Percentiles rank a stretch among this genome's conserved stretches.
These are phyloP conservation scores for Glomus cerebriforme DNA, from an alignment of 192 early-diverging fungal genomes.

Conservation along the genomic window DNA sequence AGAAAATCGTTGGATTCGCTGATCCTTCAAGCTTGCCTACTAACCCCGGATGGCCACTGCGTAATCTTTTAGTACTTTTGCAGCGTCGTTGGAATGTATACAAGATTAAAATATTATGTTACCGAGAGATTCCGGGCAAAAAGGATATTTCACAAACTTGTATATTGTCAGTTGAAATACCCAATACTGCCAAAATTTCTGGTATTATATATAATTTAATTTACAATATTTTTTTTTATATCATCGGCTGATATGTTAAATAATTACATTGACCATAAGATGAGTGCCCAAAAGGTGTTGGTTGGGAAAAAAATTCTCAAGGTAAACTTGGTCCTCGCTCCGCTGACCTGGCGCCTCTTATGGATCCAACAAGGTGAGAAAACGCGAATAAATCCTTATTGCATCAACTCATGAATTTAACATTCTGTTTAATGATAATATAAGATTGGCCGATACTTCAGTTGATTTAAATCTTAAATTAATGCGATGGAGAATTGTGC, in stretches of 20 bases:
- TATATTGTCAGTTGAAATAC: conserved; percentile 50
- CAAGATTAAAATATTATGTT: conserved; percentile 63
- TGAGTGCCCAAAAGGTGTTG: conserved; percentile 68
- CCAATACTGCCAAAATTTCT: conserved; percentile 28
- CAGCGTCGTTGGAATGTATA: conserved; percentile 53
- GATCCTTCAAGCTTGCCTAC: conserved; percentile 80
- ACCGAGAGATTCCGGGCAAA: conserved; percentile 57
- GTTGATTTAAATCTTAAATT: conserved; percentile 94
- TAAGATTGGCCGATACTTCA: conserved; percentile 81
- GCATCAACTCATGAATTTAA: neutral
- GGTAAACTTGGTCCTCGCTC: conserved; percentile 81
- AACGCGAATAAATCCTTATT: neutral
- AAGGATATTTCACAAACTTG: conserved; percentile 49
- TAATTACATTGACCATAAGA: conserved; percentile 7
- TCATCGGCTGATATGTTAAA: neutral
- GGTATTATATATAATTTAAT: neutral
- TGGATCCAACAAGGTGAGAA: conserved; percentile 76
- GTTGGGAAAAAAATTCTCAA: conserved; percentile 88
- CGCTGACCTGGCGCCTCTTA: conserved; percentile 80
- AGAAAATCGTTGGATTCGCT: conserved; percentile 74
- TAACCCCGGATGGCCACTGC: conserved; percentile 90
- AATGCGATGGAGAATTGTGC: conserved; percentile 96
- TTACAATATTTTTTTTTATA: neutral
- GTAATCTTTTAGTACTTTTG: conserved; percentile 79
- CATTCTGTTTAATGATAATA: neutral